phyloP scores from a whole-genome alignment of 805 yeast species.

The Candida xyloterini region DNA sequence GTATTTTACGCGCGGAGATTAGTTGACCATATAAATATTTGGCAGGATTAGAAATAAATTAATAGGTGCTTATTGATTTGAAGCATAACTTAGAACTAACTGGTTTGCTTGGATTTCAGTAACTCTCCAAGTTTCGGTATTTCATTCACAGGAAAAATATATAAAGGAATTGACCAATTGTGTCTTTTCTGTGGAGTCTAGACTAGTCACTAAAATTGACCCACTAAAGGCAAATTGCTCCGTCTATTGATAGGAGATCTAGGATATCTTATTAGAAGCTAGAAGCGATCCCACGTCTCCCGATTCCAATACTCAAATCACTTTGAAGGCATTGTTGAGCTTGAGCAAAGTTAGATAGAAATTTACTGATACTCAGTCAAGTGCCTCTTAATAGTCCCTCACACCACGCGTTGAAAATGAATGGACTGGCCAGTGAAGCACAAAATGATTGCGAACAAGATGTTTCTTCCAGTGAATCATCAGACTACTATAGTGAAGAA shows the following conservation, averaged over 20 bases:
- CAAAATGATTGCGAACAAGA: slow-evolving; percentile 20
- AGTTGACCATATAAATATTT: not conserved
- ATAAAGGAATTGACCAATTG: not conserved
- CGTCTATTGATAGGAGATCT: slow-evolving; percentile 3
- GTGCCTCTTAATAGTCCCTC: not conserved
- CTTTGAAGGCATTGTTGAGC: not conserved
- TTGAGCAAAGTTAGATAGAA: not conserved
- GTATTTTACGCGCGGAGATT: not conserved
- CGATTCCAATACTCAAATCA: not conserved
- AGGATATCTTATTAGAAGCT: not conserved
- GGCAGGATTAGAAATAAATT: slow-evolving; percentile 3
- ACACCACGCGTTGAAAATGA: slow-evolving; percentile 11
- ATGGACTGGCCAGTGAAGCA: not conserved
- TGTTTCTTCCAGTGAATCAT: slow-evolving; percentile 22
- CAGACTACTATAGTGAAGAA: slow-evolving; percentile 22
- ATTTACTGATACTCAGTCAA: not conserved
- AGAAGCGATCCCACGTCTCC: not conserved
- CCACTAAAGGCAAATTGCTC: slow-evolving; percentile 9
- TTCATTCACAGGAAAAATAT: not conserved
- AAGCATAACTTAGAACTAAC: slow-evolving; percentile 1
- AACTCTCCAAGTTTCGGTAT: not conserved
- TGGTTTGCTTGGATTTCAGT: not conserved
- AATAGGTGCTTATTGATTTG: slow-evolving; percentile 2
- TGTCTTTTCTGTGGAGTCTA: not conserved
- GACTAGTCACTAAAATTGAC: not conserved